A percentile compares a stretch with the other conserved stretches of the same genome.
phyloP scores from a whole-genome alignment of 768 basidiomycete species.

The Tylopilus vinaceipallidus region DNA sequence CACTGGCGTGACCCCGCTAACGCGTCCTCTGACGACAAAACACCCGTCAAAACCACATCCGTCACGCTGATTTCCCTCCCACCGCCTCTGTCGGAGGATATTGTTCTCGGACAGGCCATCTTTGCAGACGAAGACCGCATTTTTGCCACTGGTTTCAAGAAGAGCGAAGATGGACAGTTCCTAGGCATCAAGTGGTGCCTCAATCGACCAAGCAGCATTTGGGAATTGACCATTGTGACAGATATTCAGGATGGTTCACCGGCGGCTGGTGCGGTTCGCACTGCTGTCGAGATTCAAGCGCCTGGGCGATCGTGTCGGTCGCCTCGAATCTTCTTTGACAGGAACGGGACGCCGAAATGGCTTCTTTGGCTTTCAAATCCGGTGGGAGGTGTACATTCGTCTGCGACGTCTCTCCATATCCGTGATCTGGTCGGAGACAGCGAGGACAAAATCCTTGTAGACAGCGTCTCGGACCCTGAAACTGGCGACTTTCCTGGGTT shows the following conservation, averaged over 20 bases:
- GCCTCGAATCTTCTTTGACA: slow-evolving; percentile 42
- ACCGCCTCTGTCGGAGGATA: not conserved
- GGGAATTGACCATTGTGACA: slow-evolving; percentile 37
- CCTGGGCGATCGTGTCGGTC: slow-evolving; percentile 52
- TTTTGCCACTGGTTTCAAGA: slow-evolving; percentile 58
- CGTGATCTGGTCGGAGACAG: slow-evolving; percentile 31
- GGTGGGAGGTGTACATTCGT: slow-evolving; percentile 53
- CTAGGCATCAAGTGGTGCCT: slow-evolving; percentile 57
- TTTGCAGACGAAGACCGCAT: slow-evolving; percentile 44
- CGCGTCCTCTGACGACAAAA: slow-evolving; percentile 4
- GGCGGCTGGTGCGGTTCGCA: slow-evolving; percentile 14
- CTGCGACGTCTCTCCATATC: slow-evolving; percentile 45
- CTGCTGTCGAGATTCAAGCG: slow-evolving; percentile 37
- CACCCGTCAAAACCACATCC: slow-evolving; percentile 4
- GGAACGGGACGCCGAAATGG: slow-evolving; percentile 12
- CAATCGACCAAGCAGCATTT: slow-evolving; percentile 57
- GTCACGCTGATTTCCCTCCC: not conserved
- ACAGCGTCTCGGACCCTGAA: too few species aligned
- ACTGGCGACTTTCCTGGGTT: too few species aligned
- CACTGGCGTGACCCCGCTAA: slow-evolving; percentile 36
- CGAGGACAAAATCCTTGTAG: slow-evolving; percentile 15
- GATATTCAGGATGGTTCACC: not conserved
- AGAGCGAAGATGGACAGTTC: slow-evolving; percentile 49
- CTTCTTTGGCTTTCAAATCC: slow-evolving; percentile 53
- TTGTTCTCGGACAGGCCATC: slow-evolving; percentile 51